Conservation (phyloP, 2,329 filamentous ascomycete genomes). For the Phaeophleospora eucalypticola region DNA sequence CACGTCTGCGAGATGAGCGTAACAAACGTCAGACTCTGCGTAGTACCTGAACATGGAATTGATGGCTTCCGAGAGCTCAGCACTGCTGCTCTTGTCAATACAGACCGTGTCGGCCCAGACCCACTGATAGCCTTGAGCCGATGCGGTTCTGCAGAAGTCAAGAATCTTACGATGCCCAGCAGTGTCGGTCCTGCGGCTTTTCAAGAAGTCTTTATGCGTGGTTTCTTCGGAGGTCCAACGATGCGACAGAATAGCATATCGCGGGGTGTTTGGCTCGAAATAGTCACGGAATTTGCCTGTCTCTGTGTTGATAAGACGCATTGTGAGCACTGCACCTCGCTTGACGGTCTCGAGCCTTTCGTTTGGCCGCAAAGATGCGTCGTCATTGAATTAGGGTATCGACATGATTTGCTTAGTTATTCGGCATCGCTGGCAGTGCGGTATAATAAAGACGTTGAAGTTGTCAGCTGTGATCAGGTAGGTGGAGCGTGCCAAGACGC, state of each 20-base stretch:
- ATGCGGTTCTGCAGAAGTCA: slow-evolving; percentile 1
- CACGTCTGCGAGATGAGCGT: neutral
- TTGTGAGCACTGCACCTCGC: too few relatives aligned
- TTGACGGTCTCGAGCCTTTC: too few relatives aligned
- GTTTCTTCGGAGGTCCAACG: slow-evolving; percentile 12
- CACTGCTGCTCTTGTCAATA: slow-evolving; percentile 16
- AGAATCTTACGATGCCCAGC: slow-evolving; percentile 5
- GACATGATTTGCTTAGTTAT: too few relatives aligned
- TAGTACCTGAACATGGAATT: slow-evolving; percentile 8
- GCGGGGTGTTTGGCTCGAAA: slow-evolving; percentile 1
- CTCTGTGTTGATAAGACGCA: slow-evolving; percentile 22
- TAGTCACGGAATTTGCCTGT: slow-evolving; percentile 17
- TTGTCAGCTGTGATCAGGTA: too few relatives aligned
- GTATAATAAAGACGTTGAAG: too few relatives aligned
- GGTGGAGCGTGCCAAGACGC: too few relatives aligned
- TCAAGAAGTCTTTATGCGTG: slow-evolving; percentile 6
- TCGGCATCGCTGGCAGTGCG: too few relatives aligned
- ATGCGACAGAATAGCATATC: slow-evolving; percentile 11
- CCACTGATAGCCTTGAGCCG: slow-evolving; percentile 3
- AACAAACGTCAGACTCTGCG: slow-evolving; percentile 3
- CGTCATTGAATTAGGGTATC: too few relatives aligned
- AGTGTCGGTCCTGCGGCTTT: slow-evolving; percentile 3
- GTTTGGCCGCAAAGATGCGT: too few relatives aligned
- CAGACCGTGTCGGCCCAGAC: slow-evolving; percentile 16
- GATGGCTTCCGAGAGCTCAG: slow-evolving; percentile 17